Percentiles rank a stretch among this genome's conserved stretches.
These are phyloP conservation scores for Verticillium tricorpus DNA, from an alignment of 2,329 filamentous ascomycete genomes.

Conservation along the genomic window DNA sequence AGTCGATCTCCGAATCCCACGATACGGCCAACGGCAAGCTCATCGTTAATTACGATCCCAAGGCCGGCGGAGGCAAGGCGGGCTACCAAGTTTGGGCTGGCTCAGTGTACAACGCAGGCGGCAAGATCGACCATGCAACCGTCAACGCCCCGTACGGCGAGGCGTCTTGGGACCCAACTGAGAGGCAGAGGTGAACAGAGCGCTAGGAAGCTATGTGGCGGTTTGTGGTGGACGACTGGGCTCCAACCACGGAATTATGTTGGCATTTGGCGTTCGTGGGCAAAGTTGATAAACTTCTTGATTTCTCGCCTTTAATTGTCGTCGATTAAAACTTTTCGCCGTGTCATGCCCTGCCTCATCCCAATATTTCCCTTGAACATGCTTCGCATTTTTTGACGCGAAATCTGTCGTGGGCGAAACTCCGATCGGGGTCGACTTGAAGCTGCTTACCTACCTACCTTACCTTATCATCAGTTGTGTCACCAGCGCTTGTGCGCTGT, in stretches of 20 bases:
- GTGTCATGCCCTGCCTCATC: no score
- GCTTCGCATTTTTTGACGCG: no score
- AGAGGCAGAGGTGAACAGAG: background rate
- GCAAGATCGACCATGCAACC: background rate
- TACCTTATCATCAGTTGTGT: background rate
- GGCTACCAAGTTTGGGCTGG: background rate
- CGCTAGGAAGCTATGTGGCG: no score
- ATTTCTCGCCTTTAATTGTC: no score
- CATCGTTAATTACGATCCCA: background rate
- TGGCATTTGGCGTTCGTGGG: no score
- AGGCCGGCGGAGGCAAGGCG: background rate
- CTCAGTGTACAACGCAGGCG: background rate
- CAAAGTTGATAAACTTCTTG: no score
- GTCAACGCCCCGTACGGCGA: background rate
- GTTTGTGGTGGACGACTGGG: no score
- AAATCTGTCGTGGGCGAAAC: no score
- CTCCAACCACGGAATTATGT: no score
- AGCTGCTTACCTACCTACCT: no score
- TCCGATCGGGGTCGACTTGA: background rate
- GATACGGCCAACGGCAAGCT: background rate
- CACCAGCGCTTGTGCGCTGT: background rate
- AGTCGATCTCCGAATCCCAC: background rate
- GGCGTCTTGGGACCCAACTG: background rate
- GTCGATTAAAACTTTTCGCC: no score
- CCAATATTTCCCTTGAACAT: no score